Base-by-base conservation (phyloP, 805 yeast species). In the Yamadazyma sp. region DNA sequence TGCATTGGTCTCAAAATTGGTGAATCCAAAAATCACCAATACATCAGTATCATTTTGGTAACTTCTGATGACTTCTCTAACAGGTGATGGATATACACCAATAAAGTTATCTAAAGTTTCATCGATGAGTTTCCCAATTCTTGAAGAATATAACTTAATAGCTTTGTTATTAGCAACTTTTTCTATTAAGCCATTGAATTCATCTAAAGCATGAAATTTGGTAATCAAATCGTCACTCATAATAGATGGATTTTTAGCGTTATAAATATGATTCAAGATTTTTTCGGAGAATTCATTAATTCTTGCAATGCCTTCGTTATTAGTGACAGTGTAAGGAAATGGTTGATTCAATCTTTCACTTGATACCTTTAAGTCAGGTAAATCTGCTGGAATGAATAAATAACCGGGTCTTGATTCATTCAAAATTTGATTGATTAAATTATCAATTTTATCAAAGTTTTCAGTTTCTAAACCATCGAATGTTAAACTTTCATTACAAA, bases 381-480 rank as follows among this genome's bases (percentile, higher is more conserved):
- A 56, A 53, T 88, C 89, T 27, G 74, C 63, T 1, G 97, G 96
- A 30, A 89, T 56, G 53, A 77, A 86, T 31, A 88, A 55, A 50
- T 83, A 88, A 11, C 95, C 96, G 0, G 97, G 97, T 54, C 80
- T 77, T 24, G 81, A 78, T 30, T 73, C 66, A 24, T 56, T 63
- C 44, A 76, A 61, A 18, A 86, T 76, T 12, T 70, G 63, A 28
- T 50, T 52, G 36, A 89, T 73, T 5, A 86, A 82, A 15, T 62
- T 60, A 55, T 89, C 97, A 36, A 89, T 76, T 54, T 82, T 78
- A 15, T 60, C 43, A 15, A 53, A 40, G 22, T 80, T 65, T 15
- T 44, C 43, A 5, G 40, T 39, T 31, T 46, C 50, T 11, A 44
- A 30, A 13, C 48, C 48, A 23, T 44, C 44, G 15, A 26, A 27